Base-by-base conservation (phyloP, 2,329 filamentous ascomycete species). In the Cladosporium sp. region DNA sequence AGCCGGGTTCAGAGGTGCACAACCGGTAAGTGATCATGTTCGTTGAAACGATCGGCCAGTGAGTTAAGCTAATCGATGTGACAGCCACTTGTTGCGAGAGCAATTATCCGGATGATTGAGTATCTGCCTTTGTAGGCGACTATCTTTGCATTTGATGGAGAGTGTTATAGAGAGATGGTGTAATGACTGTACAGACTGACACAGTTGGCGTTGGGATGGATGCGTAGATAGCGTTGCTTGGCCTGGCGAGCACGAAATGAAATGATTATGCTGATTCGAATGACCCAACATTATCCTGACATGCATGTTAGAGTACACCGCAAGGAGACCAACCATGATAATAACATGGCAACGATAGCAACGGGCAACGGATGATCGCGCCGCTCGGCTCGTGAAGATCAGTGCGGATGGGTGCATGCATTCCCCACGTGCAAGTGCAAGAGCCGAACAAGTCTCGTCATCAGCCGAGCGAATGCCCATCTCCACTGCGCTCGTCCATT, bases 1-100 rank as follows among this genome's bases (percentile, higher is more conserved):
- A 35, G 69, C 67, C 49, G 75, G 69, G 1, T 59, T 67, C 31
- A 71, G 72, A 59, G 68, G 66, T 29, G 69, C 67, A 26, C 67
- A 76, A 49, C 68, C 74, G n/a, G 76, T 78, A 60, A 74, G 76
- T 74, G 37, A 10, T n/a, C 46, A 14, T 18, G 12, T 21, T 18
- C 16, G 21, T 18, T 33, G 2, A 1, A 18, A 33, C 31, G 21
- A n/a, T 23, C 16, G 23, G 14, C 29, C 14, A 14, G 21, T 33
- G 50, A 58, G 23, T 6, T 1, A 49, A 26, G 53, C 71, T 74
- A 60, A 73, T 66, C 35, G 4, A 11, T 49, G 18, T 50, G n/a
- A n/a, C 55, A 76, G 74, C 74, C 74, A 26, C 31, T 71, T 5
- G 49, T 74, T 40, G 71, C 69, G 23, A 67, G 67, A 40, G 68